These are phyloP conservation scores for Berkeleyomyces rouxiae DNA, from an alignment of 2,329 filamentous ascomycete genomes.

Conservation along the genomic window DNA sequence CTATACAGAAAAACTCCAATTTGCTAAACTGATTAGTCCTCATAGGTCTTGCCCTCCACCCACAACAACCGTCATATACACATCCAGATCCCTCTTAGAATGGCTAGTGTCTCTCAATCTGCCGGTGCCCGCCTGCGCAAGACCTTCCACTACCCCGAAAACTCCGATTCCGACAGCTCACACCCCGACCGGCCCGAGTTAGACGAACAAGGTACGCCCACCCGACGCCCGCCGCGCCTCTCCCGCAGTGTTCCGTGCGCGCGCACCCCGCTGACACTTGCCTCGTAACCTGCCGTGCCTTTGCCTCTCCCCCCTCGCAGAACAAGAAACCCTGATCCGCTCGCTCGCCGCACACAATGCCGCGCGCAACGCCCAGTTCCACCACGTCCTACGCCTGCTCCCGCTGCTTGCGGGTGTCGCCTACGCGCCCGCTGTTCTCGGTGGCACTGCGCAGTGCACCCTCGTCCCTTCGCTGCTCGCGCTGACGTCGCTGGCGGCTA, in stretches of 20 bases:
- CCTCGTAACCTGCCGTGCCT: neutral
- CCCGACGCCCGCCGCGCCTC: no score
- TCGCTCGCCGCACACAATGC: conserved; percentile 38
- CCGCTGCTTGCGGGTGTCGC: conserved; percentile 38
- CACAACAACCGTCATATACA: neutral
- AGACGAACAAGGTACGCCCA: conserved; percentile 52
- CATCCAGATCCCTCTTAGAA: neutral
- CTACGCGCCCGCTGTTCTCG: conserved; percentile 32
- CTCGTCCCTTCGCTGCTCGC: conserved; percentile 32
- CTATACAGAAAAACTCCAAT: no score
- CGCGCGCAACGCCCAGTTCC: conserved; percentile 40
- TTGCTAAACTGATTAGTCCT: no score
- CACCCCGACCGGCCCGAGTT: conserved; percentile 38
- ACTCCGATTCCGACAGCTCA: conserved; percentile 33
- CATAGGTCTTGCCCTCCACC: no score
- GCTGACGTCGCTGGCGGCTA: conserved; percentile 46
- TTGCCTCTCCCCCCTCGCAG: conserved; percentile 21
- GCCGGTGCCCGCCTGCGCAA: conserved; percentile 46
- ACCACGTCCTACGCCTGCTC: conserved; percentile 40
- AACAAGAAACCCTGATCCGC: conserved; percentile 48
- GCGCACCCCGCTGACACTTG: conserved; percentile 3
- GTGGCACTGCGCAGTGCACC: neutral
- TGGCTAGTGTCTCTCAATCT: neutral
- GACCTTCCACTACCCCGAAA: conserved; percentile 58
- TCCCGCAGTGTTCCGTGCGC: neutral